Conservation (phyloP, 2,329 filamentous ascomycete species). For the Westerdykella sp. region DNA sequence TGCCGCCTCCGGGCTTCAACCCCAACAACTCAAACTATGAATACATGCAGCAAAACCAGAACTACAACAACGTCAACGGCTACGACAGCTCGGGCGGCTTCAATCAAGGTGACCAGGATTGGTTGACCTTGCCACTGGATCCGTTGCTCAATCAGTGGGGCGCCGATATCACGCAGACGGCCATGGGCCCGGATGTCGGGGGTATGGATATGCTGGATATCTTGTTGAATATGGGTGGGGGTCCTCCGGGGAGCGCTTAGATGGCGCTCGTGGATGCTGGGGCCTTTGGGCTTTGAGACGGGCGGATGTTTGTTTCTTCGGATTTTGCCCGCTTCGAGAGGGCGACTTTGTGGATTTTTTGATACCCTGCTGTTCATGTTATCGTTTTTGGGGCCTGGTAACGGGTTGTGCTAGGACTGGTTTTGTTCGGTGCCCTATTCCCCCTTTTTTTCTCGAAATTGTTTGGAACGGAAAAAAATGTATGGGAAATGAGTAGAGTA, state of each 20-base stretch:
- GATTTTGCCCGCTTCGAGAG: no score
- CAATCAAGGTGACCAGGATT: slow-evolving; percentile 43
- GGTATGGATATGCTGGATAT: slow-evolving; percentile 47
- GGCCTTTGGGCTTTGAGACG: no score
- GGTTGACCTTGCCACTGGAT: slow-evolving; percentile 57
- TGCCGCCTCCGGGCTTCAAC: slow-evolving; percentile 43
- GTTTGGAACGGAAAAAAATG: no score
- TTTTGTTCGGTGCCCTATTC: no score
- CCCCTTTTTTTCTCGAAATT: no score
- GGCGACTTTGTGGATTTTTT: no score
- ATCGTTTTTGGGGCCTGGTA: no score
- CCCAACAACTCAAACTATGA: slow-evolving; percentile 16
- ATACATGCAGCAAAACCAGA: slow-evolving; percentile 3
- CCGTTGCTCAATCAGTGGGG: slow-evolving; percentile 54
- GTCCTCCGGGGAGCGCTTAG: slow-evolving; percentile 13
- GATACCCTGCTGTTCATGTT: no score
- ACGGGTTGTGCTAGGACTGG: no score
- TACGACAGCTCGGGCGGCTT: slow-evolving; percentile 14
- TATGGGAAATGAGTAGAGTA: no score
- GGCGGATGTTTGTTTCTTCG: no score
- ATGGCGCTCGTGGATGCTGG: no score
- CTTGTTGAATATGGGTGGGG: slow-evolving; percentile 37
- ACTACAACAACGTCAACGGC: slow-evolving; percentile 9
- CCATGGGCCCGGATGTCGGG: slow-evolving; percentile 61
- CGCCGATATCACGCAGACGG: slow-evolving; percentile 51